Evolutionary conservation across 208 protist species (phyloP), one percentile per base, ranked within the genome.

Genomic region (Wallacemonas sp.): DNA sequence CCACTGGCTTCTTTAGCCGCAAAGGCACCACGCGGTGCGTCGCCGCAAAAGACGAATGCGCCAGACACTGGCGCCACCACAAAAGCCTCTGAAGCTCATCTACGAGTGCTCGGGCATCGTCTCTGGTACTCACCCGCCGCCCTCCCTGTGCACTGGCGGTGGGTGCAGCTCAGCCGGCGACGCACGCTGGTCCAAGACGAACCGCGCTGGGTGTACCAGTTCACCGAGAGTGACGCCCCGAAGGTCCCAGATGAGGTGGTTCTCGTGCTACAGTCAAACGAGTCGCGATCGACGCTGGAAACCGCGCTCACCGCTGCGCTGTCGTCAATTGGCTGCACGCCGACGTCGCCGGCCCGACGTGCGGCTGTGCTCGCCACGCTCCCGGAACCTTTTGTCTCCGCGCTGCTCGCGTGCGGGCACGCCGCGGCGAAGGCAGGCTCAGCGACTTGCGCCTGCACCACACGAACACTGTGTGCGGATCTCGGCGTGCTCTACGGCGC

Each of bases 401-500:
- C 19, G 13, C 42, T 48, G 13, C 17, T 48, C n/a, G 42, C 10
- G n/a, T n/a, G n/a, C n/a, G n/a, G n/a, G 19, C 36, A 39, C 10
- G 19, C 19, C 44, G 44, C 44, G 19, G 17, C 44, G 50, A 12
- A 9, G n/a, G 8, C 29, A 57, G 9, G 4, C 39, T 45, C 39
- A 30, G 17, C 45, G 6, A 30, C 9, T 21, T 21, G 24, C 5
- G 41, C 53, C 12, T 33, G 22, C 32, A 62, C 55, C 4, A 17
- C 36, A 3, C 30, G 24, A n/a, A 41, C 50, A 21, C 30, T 57
- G 3, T 26, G 50, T 21, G 50, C 13, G 10, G 50, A 34, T 9
- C 50, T 57, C 13, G 50, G 21, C 9, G 50, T 32, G 3, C 50
- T 57, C 30, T 57, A 57, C 50, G 50, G 50, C 5, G 30, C 50